Evolutionary conservation across 2,329 filamentous ascomycete genomes (phyloP).

Genomic region (Fusarium oligoseptatum): DNA sequence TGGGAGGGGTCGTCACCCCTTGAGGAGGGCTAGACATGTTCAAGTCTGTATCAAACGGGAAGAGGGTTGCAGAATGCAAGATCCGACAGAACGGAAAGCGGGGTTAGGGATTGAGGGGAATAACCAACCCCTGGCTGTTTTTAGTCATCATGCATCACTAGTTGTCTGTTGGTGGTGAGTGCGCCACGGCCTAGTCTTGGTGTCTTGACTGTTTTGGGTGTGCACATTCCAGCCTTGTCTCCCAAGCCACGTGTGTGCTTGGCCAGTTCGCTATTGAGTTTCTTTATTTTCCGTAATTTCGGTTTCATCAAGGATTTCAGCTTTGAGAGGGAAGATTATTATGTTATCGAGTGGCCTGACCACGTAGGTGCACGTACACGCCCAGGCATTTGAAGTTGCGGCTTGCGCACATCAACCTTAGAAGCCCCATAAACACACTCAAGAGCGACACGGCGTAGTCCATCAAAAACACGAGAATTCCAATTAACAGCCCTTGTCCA

Average conservation of each 20-base stretch:
- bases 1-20: neutral
- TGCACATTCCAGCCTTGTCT: neutral
- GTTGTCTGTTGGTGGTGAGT: neutral
- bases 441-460: neutral
- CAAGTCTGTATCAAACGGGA: neutral
- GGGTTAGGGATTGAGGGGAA: neutral
- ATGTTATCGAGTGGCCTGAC: neutral
- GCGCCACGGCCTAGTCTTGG: neutral
- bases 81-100: neutral
- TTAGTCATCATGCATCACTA: neutral
- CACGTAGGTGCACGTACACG: neutral
- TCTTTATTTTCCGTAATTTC: neutral
- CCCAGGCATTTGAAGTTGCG: neutral
- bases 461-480: neutral
- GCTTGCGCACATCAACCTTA: neutral
- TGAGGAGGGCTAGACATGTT: neutral
- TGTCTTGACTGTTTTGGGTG: neutral
- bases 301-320: neutral
- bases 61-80: neutral
- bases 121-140: neutral
- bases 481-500: neutral
- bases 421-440: neutral
- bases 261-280: neutral
- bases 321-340: neutral
- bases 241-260: neutral